Evolutionary conservation across 768 basidiomycete genomes (phyloP), one percentile per base, ranked within the genome.

Genomic region (Calocybe indica): DNA sequence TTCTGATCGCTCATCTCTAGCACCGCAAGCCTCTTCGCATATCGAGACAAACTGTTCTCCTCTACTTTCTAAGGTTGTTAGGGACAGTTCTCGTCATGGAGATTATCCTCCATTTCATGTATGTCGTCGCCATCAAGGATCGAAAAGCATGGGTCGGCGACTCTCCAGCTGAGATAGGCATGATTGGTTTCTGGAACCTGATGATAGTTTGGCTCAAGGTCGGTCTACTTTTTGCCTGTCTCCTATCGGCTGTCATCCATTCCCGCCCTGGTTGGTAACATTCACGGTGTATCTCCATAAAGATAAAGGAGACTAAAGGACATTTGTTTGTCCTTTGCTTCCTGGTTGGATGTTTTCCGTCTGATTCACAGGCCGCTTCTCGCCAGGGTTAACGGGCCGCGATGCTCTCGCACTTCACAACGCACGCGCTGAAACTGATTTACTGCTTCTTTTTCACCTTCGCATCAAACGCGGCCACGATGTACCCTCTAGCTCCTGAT

Each of bases 121-220:
- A 96, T 57, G 86, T 96, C 29, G 92, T 95, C 13, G 95, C 94
- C 2, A 95, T 97, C 69, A 97, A 97, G 64, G 91, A 95, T 53
- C 71, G 76, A 0, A 80, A 78, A 40, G 88, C 88, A 1, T 97
- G 94, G 95, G 54, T 61, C 4, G 88, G 87, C 5, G 78, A 85
- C 56, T 78, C 81, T 0, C 85, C 92, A 0, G 78, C 84, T 6
- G 77, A 97, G 60, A 75, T 98, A 13, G 82, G 82, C 56, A 88
- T 96, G 87, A 80, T 97, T 40, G 93, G 95, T 0, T 94, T 96
- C 58, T 98, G 94, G 95, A 97, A 95, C 60, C 74, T 98, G 40
- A 87, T 95, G 28, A 73, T 97, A 31, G 89, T 97, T 1, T 98
- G 95, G 96, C 70, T 98, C 1, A 98, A 98, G 80, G 94, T 92